Percentiles rank a stretch among this genome's conserved stretches.
Conservation (phyloP, 73 alveolate genomes). For the Blepharisma stoltei region DNA sequence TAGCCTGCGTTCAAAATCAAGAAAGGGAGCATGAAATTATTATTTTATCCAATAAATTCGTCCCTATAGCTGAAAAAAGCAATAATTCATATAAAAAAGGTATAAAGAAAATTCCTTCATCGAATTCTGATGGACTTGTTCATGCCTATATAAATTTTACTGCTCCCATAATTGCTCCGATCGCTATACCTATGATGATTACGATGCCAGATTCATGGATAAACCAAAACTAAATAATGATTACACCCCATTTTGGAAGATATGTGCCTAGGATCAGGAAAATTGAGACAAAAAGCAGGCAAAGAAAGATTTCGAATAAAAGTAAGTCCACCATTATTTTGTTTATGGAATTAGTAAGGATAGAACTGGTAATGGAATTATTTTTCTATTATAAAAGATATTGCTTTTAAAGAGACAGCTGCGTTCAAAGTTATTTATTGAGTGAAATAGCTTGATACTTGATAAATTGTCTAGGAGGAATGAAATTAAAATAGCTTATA, state of each 20-base stretch:
- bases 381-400: no score
- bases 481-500: no score
- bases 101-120: conserved; percentile 35
- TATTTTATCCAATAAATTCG: no score
- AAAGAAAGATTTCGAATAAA: conserved; percentile 1
- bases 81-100: no score
- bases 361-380: no score
- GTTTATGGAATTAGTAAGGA: no score
- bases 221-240: background rate
- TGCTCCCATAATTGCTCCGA: background rate
- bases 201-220: conserved; percentile 17
- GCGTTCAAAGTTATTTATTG: no score
- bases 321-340: no score
- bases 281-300: background rate
- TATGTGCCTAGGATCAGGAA: background rate
- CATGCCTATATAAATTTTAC: background rate
- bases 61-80: no score
- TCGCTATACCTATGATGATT: background rate
- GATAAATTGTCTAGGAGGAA: no score
- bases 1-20: conserved; percentile 97
- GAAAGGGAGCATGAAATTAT: conserved; percentile 90
- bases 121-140: conserved; percentile 3
- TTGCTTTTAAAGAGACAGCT: no score
- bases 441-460: no score
- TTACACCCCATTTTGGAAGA: conserved; percentile 23